Percentiles rank a stretch among this genome's conserved stretches.
These are phyloP conservation scores for Tylopilus subfusipes DNA, from an alignment of 768 basidiomycete species.

Conservation along the genomic window DNA sequence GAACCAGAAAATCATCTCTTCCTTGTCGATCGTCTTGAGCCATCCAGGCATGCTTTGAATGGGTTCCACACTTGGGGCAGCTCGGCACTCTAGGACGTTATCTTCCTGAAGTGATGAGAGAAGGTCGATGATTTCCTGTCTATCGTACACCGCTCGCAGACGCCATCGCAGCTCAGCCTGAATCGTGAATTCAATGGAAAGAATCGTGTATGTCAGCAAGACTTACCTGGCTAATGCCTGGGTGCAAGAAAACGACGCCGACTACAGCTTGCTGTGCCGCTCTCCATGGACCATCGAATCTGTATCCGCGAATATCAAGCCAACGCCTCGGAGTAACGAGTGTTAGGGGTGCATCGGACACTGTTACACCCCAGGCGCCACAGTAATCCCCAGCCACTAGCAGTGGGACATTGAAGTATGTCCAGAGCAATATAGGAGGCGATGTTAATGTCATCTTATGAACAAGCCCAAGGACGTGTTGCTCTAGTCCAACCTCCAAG, in stretches of 20 bases:
- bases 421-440: constrained; percentile 62
- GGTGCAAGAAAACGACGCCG: constrained; percentile 62
- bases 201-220: not conserved
- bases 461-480: constrained; percentile 32
- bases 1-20: constrained; percentile 57
- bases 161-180: constrained; percentile 73
- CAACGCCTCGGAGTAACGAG: constrained; percentile 68
- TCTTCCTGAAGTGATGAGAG: constrained; percentile 52
- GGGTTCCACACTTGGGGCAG: constrained; percentile 5
- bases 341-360: constrained; percentile 43
- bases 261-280: constrained; percentile 68
- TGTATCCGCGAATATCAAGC: constrained; percentile 67
- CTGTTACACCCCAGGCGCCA: constrained; percentile 52
- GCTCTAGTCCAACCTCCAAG: constrained; percentile 14
- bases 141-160: constrained; percentile 67
- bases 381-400: constrained; percentile 55
- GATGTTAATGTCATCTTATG: constrained; percentile 43
- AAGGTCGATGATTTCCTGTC: constrained; percentile 68
- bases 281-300: constrained; percentile 62
- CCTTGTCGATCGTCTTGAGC: constrained; percentile 43
- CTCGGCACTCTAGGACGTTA: constrained; percentile 39
- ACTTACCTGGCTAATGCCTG: constrained; percentile 70
- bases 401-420: constrained; percentile 54
- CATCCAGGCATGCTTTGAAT: constrained; percentile 22
- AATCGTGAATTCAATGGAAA: constrained; percentile 6